Percentiles rank a stretch among this genome's conserved stretches.
Evolutionary conservation across 2,329 filamentous ascomycete genomes (phyloP).

Genomic region (Diaporthe helianthi): DNA sequence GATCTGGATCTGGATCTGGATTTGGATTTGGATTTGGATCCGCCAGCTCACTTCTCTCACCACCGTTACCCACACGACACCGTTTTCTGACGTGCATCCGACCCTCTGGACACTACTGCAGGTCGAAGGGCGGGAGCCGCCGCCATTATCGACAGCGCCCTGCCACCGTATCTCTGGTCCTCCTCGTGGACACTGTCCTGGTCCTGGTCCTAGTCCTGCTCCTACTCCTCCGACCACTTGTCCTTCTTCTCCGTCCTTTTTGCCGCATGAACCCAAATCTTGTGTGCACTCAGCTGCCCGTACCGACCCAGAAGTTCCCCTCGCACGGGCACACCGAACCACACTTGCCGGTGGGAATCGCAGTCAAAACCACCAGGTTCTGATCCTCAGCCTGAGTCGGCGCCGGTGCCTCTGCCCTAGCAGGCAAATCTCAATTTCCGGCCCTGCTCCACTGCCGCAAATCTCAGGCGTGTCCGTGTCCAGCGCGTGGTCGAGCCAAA

Average conservation of each 20-base stretch:
- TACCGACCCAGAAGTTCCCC: neutral
- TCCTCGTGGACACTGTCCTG: no score
- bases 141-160: neutral
- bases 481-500: slow-evolving; percentile 3
- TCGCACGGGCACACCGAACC: slow-evolving; percentile 15
- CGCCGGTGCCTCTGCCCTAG: slow-evolving; percentile 20
- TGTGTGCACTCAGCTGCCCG: neutral
- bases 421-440: slow-evolving; percentile 30
- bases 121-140: slow-evolving; percentile 10
- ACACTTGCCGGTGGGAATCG: slow-evolving; percentile 1
- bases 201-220: no score
- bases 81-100: slow-evolving; percentile 27
- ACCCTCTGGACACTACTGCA: slow-evolving; percentile 23
- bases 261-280: slow-evolving; percentile 6
- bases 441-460: slow-evolving; percentile 25
- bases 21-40: neutral
- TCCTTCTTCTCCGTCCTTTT: neutral
- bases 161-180: neutral
- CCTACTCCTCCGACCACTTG: neutral
- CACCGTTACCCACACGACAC: neutral
- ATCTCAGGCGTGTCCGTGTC: slow-evolving; percentile 20
- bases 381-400: slow-evolving; percentile 13
- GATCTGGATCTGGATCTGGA: slow-evolving; percentile 19
- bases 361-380: slow-evolving; percentile 18
- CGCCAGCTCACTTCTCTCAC: neutral